Percentiles rank a stretch among this genome's conserved stretches.
Evolutionary conservation across 768 basidiomycete genomes (phyloP).

Genomic region (Lactarius evosmus): DNA sequence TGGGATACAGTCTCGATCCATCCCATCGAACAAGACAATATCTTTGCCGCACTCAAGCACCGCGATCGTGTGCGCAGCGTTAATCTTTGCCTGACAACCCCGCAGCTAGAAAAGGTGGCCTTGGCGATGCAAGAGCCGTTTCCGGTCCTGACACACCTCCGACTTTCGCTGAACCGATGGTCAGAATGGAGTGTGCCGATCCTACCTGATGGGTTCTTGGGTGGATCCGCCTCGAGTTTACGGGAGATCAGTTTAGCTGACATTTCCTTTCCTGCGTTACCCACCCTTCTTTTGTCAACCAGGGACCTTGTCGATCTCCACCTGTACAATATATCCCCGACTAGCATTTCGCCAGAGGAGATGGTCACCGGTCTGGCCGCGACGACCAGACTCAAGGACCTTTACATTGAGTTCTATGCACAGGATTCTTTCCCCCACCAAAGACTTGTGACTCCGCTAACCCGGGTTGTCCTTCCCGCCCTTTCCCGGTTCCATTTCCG

Average conservation of each 20-base stretch:
- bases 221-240: slow-evolving; percentile 1
- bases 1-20: background rate
- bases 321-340: background rate
- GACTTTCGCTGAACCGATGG: background rate
- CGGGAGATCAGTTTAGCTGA: background rate
- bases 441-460: background rate
- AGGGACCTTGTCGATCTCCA: background rate
- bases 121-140: background rate
- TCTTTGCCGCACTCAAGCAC: background rate
- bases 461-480: background rate
- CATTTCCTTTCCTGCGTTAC: background rate
- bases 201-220: background rate
- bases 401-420: background rate
- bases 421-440: background rate
- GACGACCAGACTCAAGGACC: background rate
- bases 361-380: background rate
- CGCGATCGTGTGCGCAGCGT: background rate
- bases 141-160: background rate
- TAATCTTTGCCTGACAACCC: background rate
- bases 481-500: background rate
- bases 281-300: background rate
- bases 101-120: background rate
- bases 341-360: background rate
- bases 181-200: no score
- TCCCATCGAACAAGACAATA: background rate